Evolutionary conservation across 805 yeast genomes (phyloP).

Genomic region (Candida insectalens): DNA sequence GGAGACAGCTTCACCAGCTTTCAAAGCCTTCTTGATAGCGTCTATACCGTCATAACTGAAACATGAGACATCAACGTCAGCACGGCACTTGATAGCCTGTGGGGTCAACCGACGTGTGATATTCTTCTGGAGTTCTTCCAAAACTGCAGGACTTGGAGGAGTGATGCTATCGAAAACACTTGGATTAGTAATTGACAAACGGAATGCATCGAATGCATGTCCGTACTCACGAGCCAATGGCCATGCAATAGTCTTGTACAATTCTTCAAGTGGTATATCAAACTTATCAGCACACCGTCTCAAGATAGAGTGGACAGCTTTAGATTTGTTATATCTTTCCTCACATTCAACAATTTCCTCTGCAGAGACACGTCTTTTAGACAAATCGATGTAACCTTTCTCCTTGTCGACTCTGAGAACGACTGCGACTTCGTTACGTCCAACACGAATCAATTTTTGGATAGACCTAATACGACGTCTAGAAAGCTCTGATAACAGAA

Average conservation of each 20-base stretch:
- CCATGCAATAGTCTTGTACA: constrained; percentile 92
- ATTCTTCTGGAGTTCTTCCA: constrained; percentile 78
- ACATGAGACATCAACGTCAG: constrained; percentile 97
- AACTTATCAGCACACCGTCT: constrained; percentile 98
- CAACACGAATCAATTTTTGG: constrained; percentile 95
- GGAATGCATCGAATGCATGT: constrained; percentile 96
- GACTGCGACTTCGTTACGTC: constrained; percentile 96
- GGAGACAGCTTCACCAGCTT: constrained; percentile 75
- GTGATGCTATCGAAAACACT: constrained; percentile 72
- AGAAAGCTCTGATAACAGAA: constrained; percentile 85
- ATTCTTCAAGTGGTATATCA: constrained; percentile 72
- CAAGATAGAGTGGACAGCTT: constrained; percentile 95
- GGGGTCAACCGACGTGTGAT: constrained; percentile 93
- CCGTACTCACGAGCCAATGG: constrained; percentile 93
- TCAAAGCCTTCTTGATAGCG: constrained; percentile 85
- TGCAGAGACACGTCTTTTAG: constrained; percentile 95
- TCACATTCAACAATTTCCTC: constrained; percentile 97
- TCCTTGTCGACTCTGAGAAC: constrained; percentile 97
- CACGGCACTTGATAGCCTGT: constrained; percentile 94
- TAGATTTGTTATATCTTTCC: constrained; percentile 92
- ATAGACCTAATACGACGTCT: constrained; percentile 98
- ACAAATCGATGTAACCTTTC: constrained; percentile 95
- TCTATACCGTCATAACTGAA: constrained; percentile 96
- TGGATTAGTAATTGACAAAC: constrained; percentile 88
- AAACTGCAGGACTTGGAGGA: constrained; percentile 63